Evolutionary conservation across 2,329 filamentous ascomycete genomes (phyloP).

Genomic region (Scedosporium minutisporum): DNA sequence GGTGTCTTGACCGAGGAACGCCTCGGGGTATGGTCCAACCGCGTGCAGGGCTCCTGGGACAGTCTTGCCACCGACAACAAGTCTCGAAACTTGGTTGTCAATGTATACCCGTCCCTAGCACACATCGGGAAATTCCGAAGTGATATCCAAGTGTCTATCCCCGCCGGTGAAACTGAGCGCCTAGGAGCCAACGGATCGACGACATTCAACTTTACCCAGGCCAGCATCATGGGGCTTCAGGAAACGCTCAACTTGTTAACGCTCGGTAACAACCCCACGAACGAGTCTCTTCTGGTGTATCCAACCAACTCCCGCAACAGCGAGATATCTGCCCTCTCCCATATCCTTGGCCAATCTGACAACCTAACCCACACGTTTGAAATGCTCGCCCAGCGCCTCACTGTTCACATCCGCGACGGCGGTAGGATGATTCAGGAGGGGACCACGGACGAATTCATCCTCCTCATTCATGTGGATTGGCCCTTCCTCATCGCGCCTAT

Average conservation of each 20-base stretch:
- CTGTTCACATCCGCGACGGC: not conserved
- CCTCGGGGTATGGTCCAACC: not conserved
- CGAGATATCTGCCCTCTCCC: not conserved
- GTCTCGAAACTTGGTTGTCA: not conserved
- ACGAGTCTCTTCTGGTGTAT: not conserved
- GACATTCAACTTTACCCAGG: constrained; percentile 1
- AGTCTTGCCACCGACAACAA: not conserved
- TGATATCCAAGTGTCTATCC: not conserved
- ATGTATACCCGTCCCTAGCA: not conserved
- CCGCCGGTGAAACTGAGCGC: not conserved
- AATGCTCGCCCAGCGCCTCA: not conserved
- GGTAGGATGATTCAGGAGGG: not conserved
- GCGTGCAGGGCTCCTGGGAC: not conserved
- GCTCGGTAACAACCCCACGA: not conserved
- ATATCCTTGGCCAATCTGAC: not conserved
- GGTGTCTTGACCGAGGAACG: not conserved
- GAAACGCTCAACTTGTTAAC: not conserved
- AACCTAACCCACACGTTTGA: not conserved
- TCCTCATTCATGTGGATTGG: not conserved
- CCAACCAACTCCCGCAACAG: not conserved
- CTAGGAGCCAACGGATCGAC: not conserved
- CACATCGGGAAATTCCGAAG: not conserved
- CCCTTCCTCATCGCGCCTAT: not conserved
- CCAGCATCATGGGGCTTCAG: not conserved
- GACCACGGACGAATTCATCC: not conserved